Evolutionary conservation across 2,329 filamentous ascomycete species (phyloP).

Genomic region (Cadophora malorum): DNA sequence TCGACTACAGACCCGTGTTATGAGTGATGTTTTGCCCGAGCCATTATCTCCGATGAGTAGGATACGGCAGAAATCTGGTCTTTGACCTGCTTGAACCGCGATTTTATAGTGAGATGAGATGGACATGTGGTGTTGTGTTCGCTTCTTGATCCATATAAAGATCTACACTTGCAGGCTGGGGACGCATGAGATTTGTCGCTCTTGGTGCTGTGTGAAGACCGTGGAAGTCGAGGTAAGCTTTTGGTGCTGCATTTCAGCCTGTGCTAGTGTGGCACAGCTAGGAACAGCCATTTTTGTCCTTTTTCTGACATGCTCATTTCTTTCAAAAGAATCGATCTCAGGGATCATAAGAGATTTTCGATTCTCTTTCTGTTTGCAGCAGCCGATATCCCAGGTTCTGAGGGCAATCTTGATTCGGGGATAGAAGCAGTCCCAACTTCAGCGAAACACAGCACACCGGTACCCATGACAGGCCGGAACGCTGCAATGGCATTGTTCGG

Average conservation of each 20-base stretch:
- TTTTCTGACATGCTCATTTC: no score
- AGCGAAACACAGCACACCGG: no score
- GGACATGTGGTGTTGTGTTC: not conserved
- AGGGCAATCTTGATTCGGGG: no score
- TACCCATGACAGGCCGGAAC: no score
- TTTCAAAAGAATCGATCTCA: no score
- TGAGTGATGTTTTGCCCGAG: not conserved
- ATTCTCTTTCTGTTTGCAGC: no score
- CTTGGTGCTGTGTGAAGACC: not conserved
- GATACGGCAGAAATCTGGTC: slow-evolving; percentile 11
- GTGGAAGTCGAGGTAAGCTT: not conserved
- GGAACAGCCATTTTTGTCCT: not conserved
- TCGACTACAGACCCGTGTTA: not conserved
- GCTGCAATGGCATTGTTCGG: no score
- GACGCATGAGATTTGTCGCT: not conserved
- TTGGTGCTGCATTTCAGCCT: not conserved
- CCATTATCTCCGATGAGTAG: not conserved
- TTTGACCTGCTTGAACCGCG: not conserved
- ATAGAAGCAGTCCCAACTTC: no score
- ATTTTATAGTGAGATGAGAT: not conserved
- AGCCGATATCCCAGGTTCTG: no score
- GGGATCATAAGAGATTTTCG: no score
- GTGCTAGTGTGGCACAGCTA: slow-evolving; percentile 4
- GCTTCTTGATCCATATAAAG: no score
- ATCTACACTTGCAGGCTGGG: no score